These are phyloP conservation scores for Butyriboletus loyo DNA, from an alignment of 768 basidiomycete species.

Conservation along the genomic window DNA sequence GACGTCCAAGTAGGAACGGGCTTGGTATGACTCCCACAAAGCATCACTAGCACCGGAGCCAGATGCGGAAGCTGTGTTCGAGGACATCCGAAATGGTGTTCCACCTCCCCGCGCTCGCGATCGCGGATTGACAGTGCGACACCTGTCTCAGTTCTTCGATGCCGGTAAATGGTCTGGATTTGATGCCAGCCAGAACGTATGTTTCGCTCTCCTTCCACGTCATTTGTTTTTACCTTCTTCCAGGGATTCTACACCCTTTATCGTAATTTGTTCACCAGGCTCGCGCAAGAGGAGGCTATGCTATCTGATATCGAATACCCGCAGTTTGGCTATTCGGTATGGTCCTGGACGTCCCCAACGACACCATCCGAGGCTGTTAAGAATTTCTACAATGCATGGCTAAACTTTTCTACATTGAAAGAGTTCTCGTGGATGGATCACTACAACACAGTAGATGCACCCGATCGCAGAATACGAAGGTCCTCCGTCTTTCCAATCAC, in stretches of 20 bases:
- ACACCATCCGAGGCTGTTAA: conserved; percentile 51
- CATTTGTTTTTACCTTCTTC: background rate
- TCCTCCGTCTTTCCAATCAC: conserved; percentile 34
- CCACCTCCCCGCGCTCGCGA: conserved; percentile 53
- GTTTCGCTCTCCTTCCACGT: conserved; percentile 19
- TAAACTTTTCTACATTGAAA: conserved; percentile 82
- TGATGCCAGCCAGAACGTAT: conserved; percentile 60
- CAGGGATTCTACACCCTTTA: conserved; percentile 92
- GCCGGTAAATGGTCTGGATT: conserved; percentile 61
- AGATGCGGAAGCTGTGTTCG: conserved; percentile 80
- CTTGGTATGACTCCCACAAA: conserved; percentile 96
- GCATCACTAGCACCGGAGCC: conserved; percentile 76
- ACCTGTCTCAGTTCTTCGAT: conserved; percentile 85
- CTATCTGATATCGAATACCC: conserved; percentile 58
- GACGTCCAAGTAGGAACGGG: conserved; percentile 74
- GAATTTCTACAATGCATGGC: conserved; percentile 83
- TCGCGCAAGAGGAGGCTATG: conserved; percentile 72
- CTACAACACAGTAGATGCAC: conserved; percentile 82
- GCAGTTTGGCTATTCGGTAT: conserved; percentile 76
- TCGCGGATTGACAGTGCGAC: conserved; percentile 75
- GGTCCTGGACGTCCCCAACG: conserved; percentile 61
- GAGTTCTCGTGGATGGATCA: conserved; percentile 85
- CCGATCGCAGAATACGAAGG: conserved; percentile 83
- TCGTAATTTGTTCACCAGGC: conserved; percentile 77
- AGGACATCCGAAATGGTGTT: conserved; percentile 75